Evolutionary conservation across 2,329 filamentous ascomycete species (phyloP), one percentile per base, ranked within the genome.

Genomic region (Tricladium varicosporioides): DNA sequence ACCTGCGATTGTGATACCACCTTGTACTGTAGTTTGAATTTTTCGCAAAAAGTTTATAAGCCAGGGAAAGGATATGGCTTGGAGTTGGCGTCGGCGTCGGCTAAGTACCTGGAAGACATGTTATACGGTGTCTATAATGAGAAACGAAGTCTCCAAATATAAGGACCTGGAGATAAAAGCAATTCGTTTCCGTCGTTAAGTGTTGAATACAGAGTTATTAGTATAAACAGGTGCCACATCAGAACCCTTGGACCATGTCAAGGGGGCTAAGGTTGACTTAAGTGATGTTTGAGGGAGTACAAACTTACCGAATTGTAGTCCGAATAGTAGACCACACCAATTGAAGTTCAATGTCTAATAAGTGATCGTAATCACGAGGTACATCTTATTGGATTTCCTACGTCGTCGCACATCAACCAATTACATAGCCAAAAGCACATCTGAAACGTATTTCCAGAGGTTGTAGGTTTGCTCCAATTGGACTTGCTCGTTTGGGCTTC

Each of bases 1-100:
- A 27, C 22, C 22, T 27, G 44, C 49, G 43, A 51, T 57, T 65
- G 60, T 65, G 57, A 64, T 63, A 64, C 54, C 59, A 64, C 51
- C 48, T 58, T 66, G 61, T 66, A 66, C 22, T 59, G 43, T 59
- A 59, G 33, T 36, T 54, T 54, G 52, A 18, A 31, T 44, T 31
- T 45, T n/a, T 47, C 54, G 33, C 22, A 18, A 55, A 57, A 60
- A 57, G 48, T 54, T 55, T 22, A 8, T 46, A 40, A 11, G 36
- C 36, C 27, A 46, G 32, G 19, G n/a, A n/a, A n/a, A 27, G 22
- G 22, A 27, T 7, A 27, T 27, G 22, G 22, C 22, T 27, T 27
- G 22, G 22, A 27, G 22, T 27, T 27, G 22, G 22, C 22, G 22
- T 27, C 22, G 22, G 22, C 22, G 22, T 27, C 22, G 22, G 4